These are phyloP conservation scores for Schizothecium vesticola DNA, from an alignment of 495 filamentous ascomycete genomes.

Conservation along the genomic window DNA sequence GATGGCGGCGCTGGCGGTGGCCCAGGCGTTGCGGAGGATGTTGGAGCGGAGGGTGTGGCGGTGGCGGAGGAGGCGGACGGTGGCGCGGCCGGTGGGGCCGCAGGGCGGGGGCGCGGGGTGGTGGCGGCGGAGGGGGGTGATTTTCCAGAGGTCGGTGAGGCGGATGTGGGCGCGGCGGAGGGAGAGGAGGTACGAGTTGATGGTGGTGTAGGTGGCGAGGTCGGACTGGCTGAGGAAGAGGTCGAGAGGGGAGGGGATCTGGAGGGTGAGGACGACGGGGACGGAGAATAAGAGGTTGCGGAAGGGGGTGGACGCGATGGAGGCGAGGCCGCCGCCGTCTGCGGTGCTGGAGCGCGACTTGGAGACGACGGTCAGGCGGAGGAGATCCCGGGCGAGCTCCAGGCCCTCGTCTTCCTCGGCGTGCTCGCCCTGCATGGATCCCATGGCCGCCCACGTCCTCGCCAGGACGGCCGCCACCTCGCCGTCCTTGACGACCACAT, in stretches of 20 bases:
- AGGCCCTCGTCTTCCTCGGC: slow-evolving; percentile 71
- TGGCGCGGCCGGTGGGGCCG: slow-evolving; percentile 55
- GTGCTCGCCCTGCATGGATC: slow-evolving; percentile 62
- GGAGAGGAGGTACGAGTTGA: slow-evolving; percentile 81
- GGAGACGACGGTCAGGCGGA: slow-evolving; percentile 62
- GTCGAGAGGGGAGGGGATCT: slow-evolving; percentile 75
- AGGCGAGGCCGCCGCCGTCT: slow-evolving; percentile 16
- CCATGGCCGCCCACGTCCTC: slow-evolving; percentile 71
- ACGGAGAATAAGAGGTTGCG: slow-evolving; percentile 77
- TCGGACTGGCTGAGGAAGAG: slow-evolving; percentile 76
- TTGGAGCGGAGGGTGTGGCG: slow-evolving; percentile 53
- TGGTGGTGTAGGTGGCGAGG: slow-evolving; percentile 68
- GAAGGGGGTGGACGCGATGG: slow-evolving; percentile 53
- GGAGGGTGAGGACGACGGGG: slow-evolving; percentile 63
- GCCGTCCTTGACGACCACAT: slow-evolving; percentile 73
- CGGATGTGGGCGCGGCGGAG: slow-evolving; percentile 77
- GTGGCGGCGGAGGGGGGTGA: slow-evolving; percentile 66
- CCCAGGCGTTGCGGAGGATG: slow-evolving; percentile 77
- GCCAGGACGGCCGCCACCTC: slow-evolving; percentile 72
- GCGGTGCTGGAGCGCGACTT: slow-evolving; percentile 33
- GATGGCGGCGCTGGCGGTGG: slow-evolving; percentile 71
- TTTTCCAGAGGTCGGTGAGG: slow-evolving; percentile 79
- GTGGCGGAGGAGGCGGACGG: slow-evolving; percentile 51
- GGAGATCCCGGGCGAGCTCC: slow-evolving; percentile 71
- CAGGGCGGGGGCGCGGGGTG: slow-evolving; percentile 65